Conservation (phyloP, 139 green algal species). For the Choricystis sp. region DNA sequence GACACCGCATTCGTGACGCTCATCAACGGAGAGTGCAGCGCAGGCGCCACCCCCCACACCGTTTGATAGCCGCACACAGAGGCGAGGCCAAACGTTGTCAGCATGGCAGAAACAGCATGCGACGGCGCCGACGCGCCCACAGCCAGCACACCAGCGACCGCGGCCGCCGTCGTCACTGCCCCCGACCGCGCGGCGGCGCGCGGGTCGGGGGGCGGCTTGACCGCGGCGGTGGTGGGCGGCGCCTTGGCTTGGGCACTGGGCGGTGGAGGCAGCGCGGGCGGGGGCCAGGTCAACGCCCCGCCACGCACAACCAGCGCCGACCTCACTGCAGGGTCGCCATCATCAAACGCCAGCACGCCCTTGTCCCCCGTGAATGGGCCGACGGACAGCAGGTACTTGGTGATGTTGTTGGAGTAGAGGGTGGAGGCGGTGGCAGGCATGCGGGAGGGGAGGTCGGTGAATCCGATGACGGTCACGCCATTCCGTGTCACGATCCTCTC, state of each 20-base stretch:
- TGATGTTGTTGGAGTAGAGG: constrained; percentile 82
- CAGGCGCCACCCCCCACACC: constrained; percentile 59
- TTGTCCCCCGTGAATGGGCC: constrained; percentile 64
- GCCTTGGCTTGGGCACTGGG: constrained; percentile 3
- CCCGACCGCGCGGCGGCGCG: constrained; percentile 35
- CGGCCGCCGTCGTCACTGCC: constrained; percentile 11
- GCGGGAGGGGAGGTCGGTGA: constrained; percentile 70
- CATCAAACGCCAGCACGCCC: constrained; percentile 55
- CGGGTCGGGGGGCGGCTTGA: constrained; percentile 19
- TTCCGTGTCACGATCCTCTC: constrained; percentile 29
- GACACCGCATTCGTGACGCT: constrained; percentile 85
- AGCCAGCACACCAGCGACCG: constrained; percentile 24
- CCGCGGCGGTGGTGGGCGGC: constrained; percentile 3
- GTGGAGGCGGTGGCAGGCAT: constrained; percentile 61
- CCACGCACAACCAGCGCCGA: constrained; percentile 59
- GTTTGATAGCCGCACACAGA: constrained; percentile 62
- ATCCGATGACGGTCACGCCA: constrained; percentile 65
- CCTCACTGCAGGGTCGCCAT: constrained; percentile 61
- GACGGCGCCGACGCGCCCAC: constrained; percentile 36
- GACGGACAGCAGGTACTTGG: constrained; percentile 67
- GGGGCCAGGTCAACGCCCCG: constrained; percentile 62
- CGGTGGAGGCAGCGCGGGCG: constrained; percentile 24
- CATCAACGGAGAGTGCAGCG: constrained; percentile 86
- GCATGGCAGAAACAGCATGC: constrained; percentile 53
- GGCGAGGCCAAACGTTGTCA: constrained; percentile 70